These are phyloP conservation scores for Globisporangium megalacanthum DNA, from an alignment of 352 stramenopile genomes.

Conservation along the genomic window DNA sequence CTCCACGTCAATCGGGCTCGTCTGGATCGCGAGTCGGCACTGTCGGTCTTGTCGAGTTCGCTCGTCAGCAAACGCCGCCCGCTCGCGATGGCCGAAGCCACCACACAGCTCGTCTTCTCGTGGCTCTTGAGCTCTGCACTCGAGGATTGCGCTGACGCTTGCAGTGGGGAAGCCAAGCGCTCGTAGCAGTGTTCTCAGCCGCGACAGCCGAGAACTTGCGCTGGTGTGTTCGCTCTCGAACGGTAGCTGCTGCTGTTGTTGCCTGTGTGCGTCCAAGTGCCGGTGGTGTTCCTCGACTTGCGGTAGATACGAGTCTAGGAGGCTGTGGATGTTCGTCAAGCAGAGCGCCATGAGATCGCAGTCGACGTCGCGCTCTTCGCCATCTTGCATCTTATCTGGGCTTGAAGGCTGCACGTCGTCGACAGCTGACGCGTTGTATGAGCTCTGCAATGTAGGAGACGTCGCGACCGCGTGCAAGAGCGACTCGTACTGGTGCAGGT, in stretches of 20 bases:
- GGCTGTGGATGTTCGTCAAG: conserved; percentile 60
- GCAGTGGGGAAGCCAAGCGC: conserved; percentile 38
- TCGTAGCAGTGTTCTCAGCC: conserved; percentile 27
- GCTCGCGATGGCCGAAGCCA: conserved; percentile 38
- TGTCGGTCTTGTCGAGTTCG: not conserved
- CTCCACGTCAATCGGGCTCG: not conserved
- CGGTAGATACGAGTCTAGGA: conserved; percentile 34
- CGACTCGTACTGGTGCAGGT: conserved; percentile 10
- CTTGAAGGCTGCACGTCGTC: not conserved
- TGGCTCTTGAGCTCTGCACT: conserved; percentile 18
- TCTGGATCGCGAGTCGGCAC: not conserved
- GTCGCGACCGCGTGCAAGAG: conserved; percentile 11
- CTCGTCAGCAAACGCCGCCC: conserved; percentile 19
- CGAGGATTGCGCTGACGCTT: conserved; percentile 24
- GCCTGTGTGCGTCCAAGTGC: not conserved
- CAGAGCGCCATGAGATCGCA: conserved; percentile 44
- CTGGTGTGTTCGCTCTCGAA: not conserved
- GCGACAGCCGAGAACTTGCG: not conserved
- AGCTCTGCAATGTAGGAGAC: conserved; percentile 6
- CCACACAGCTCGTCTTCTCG: conserved; percentile 23
- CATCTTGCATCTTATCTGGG: not conserved
- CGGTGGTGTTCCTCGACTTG: conserved; percentile 24
- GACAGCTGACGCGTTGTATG: not conserved
- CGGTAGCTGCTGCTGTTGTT: not conserved
- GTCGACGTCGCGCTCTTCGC: conserved; percentile 8